phyloP scores from a whole-genome alignment of 2,329 filamentous ascomycete genomes.

The Hymenoscyphus infarciens region DNA sequence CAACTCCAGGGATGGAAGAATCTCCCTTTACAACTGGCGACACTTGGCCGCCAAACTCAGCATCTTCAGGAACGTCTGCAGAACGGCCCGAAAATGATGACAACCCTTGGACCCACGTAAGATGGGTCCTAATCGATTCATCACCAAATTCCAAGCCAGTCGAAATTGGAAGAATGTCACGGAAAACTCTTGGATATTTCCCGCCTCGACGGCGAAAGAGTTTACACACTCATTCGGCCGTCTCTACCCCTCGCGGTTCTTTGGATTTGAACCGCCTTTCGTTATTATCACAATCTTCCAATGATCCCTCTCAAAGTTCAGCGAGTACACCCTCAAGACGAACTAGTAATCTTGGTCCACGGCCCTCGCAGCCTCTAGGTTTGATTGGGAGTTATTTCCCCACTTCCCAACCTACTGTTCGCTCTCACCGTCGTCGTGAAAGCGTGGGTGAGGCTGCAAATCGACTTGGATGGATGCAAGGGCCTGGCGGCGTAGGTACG shows the following conservation, averaged over 20 bases:
- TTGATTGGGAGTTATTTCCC: conserved; percentile 31
- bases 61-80: conserved; percentile 24
- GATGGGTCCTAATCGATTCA: conserved; percentile 80
- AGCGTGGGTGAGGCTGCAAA: conserved; percentile 37
- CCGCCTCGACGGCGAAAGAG: conserved; percentile 78
- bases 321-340: conserved; percentile 27
- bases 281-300: conserved; percentile 21
- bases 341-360: conserved; percentile 26
- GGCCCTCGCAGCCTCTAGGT: conserved; percentile 21
- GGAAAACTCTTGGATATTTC: conserved; percentile 82
- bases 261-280: conserved; percentile 26
- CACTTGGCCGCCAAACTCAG: conserved; percentile 28
- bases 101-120: conserved; percentile 80
- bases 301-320: conserved; percentile 23
- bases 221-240: conserved; percentile 57
- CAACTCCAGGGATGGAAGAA: conserved; percentile 43
- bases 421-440: conserved; percentile 29
- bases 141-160: conserved; percentile 60
- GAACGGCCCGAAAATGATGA: conserved; percentile 43
- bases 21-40: conserved; percentile 25
- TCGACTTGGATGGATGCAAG: conserved; percentile 64
- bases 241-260: conserved; percentile 55
- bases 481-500: conserved; percentile 85
- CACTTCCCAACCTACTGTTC: conserved; percentile 18
- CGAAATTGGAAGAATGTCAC: conserved; percentile 81